Percentiles rank a stretch among this genome's conserved stretches.
These are phyloP conservation scores for Bretziella fagacearum DNA, from an alignment of 2,329 filamentous ascomycete species.

Conservation along the genomic window DNA sequence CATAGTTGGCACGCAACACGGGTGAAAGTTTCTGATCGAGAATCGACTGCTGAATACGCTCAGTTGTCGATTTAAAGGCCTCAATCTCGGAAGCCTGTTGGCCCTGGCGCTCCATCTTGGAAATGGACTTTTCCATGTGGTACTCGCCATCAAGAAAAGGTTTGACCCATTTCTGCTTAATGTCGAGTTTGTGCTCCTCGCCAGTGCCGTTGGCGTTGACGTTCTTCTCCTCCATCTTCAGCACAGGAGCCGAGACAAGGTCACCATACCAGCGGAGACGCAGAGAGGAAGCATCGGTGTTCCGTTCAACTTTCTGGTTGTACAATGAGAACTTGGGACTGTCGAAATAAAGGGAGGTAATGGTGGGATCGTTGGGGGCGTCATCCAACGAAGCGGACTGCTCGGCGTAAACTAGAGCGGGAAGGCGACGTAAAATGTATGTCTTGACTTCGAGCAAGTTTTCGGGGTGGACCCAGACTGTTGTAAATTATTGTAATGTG, in stretches of 20 bases:
- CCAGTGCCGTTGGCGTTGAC: slow-evolving; percentile 60
- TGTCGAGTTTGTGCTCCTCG: slow-evolving; percentile 60
- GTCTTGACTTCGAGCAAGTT: slow-evolving; percentile 97
- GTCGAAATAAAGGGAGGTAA: slow-evolving; percentile 95
- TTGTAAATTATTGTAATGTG: background rate
- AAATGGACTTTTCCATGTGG: slow-evolving; percentile 75
- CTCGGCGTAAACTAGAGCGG: slow-evolving; percentile 83
- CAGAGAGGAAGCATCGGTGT: slow-evolving; percentile 61
- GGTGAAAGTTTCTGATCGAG: slow-evolving; percentile 63
- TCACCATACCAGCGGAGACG: slow-evolving; percentile 86
- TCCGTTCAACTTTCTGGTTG: slow-evolving; percentile 62
- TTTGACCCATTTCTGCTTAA: slow-evolving; percentile 91
- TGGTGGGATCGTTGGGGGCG: slow-evolving; percentile 65
- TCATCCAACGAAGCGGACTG: slow-evolving; percentile 70
- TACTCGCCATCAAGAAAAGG: slow-evolving; percentile 76
- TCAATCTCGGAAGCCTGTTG: slow-evolving; percentile 49
- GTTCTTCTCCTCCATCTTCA: slow-evolving; percentile 79
- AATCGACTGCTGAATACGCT: slow-evolving; percentile 66
- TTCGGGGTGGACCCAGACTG: slow-evolving; percentile 88
- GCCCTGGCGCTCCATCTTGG: slow-evolving; percentile 70
- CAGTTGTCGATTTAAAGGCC: slow-evolving; percentile 52
- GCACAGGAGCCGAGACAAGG: slow-evolving; percentile 58
- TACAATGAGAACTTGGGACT: slow-evolving; percentile 75
- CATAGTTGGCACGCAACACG: slow-evolving; percentile 80
- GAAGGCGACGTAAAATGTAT: slow-evolving; percentile 75